Evolutionary conservation across 805 yeast genomes (phyloP).

Genomic region (Vanderwaltozyma verrucispora): DNA sequence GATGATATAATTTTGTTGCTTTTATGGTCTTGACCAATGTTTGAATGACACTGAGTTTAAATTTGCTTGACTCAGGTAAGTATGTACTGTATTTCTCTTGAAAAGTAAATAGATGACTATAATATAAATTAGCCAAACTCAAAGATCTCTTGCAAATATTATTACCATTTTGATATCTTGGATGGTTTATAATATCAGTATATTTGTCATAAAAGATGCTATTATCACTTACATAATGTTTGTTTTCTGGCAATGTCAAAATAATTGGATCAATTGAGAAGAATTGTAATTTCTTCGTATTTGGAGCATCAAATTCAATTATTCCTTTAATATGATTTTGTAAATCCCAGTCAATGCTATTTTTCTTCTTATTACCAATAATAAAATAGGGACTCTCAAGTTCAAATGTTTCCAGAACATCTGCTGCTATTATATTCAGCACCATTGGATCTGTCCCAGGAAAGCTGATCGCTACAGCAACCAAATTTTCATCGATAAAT

Average conservation of each 20-base stretch:
- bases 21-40: neutral
- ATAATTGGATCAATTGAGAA: slow-evolving; percentile 65
- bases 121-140: slow-evolving; percentile 16
- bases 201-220: slow-evolving; percentile 6
- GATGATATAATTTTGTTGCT: neutral
- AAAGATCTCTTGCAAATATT: slow-evolving; percentile 10
- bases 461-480: slow-evolving; percentile 10
- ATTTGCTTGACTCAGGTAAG: neutral
- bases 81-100: slow-evolving; percentile 7
- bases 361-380: slow-evolving; percentile 4
- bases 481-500: slow-evolving; percentile 1
- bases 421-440: slow-evolving; percentile 7
- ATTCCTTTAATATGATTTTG: slow-evolving; percentile 19
- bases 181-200: slow-evolving; percentile 4
- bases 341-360: slow-evolving; percentile 4
- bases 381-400: slow-evolving; percentile 10
- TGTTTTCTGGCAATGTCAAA: slow-evolving; percentile 37
- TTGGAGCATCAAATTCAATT: slow-evolving; percentile 61
- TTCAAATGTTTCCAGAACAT: neutral
- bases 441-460: slow-evolving; percentile 17
- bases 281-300: slow-evolving; percentile 60
- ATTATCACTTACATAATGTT: slow-evolving; percentile 11
- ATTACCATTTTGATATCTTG: slow-evolving; percentile 9
- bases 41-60: neutral
- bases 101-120: slow-evolving; percentile 14